These are phyloP conservation scores for Corymbia citriodora DNA, from an alignment of 441 rosid genomes.

Conservation along the genomic window DNA sequence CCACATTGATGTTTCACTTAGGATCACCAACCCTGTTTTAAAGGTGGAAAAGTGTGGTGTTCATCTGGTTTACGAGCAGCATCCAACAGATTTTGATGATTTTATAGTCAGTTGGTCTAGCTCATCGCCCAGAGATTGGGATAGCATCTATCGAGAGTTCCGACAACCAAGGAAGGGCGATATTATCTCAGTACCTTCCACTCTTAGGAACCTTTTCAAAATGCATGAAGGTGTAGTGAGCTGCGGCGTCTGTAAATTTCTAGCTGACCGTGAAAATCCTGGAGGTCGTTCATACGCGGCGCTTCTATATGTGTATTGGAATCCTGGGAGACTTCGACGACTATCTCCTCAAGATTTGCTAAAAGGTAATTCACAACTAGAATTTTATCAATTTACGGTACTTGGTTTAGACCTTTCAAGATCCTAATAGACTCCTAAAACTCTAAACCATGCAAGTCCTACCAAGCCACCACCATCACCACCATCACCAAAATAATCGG, in stretches of 20 bases:
- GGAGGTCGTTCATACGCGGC: accelerated
- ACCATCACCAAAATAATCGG: not conserved
- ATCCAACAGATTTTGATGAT: accelerated
- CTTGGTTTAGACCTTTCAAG: not conserved
- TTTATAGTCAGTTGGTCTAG: not conserved
- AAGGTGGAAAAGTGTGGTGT: not conserved
- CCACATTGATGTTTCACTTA: not conserved
- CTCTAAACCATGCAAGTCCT: not conserved
- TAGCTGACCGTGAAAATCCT: not conserved
- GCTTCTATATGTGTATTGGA: accelerated
- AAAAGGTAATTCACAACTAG: not conserved
- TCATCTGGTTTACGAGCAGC: not conserved
- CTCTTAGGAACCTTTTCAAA: accelerated
- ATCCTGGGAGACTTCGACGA: accelerated
- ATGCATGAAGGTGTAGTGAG: not conserved
- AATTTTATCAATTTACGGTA: not conserved
- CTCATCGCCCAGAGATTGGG: not conserved
- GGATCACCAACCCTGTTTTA: not conserved
- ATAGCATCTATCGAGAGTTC: not conserved
- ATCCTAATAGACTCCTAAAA: not conserved
- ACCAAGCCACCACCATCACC: not conserved
- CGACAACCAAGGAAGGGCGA: not conserved
- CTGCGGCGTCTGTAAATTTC: accelerated
- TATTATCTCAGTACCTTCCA: accelerated
- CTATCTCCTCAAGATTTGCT: accelerated